phyloP scores from a whole-genome alignment of 192 early-diverging fungal genomes.

The Backusella mclennaniae region DNA sequence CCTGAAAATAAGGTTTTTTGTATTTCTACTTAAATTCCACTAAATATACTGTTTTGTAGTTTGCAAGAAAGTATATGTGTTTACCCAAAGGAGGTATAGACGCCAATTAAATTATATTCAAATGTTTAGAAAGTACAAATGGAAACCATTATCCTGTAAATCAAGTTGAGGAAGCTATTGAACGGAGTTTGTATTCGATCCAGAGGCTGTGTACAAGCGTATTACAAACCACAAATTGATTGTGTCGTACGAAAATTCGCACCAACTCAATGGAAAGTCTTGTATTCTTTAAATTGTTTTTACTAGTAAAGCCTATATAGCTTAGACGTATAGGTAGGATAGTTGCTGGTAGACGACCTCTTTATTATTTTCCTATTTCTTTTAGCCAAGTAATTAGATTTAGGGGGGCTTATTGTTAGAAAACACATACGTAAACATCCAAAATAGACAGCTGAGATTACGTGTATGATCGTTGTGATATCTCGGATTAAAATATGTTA shows the following conservation, averaged over 20 bases:
- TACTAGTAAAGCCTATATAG: neutral
- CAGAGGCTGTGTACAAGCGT: slow-evolving; percentile 2
- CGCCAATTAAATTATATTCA: neutral
- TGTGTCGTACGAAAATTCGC: neutral
- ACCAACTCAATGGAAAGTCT: neutral
- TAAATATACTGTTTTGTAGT: neutral
- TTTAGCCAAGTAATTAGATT: neutral
- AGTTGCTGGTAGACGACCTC: neutral
- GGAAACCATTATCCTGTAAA: neutral
- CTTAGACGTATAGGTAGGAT: neutral
- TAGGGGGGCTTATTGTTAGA: neutral
- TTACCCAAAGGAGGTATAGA: neutral
- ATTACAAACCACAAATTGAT: neutral
- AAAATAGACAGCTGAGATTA: slow-evolving; percentile 6
- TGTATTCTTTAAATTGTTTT: neutral
- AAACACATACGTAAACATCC: neutral
- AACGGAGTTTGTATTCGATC: neutral
- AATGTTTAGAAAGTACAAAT: neutral
- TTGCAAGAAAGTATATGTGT: neutral
- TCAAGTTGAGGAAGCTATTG: neutral
- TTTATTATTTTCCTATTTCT: neutral
- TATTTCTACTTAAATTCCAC: neutral
- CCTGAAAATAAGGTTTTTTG: slow-evolving; percentile 1
- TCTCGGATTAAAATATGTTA: neutral
- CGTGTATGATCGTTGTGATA: neutral